These are phyloP conservation scores for Candida railenensis DNA, from an alignment of 805 yeast species.

Conservation along the genomic window DNA sequence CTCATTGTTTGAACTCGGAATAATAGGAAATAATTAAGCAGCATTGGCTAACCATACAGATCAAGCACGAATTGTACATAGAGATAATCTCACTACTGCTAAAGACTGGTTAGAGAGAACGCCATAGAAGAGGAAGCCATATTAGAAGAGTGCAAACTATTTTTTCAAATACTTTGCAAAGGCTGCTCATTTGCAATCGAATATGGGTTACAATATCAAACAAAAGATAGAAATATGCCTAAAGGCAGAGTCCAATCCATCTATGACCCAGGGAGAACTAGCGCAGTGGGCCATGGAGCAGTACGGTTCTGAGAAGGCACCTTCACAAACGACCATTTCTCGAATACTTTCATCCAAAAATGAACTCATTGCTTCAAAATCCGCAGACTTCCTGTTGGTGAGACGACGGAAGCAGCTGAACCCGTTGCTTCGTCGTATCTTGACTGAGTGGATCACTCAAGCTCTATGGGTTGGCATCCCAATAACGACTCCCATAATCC, in stretches of 20 bases:
- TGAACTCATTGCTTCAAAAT: conserved; percentile 49
- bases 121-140: too few relatives aligned
- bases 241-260: conserved; percentile 65
- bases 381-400: conserved; percentile 50
- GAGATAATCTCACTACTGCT: too few relatives aligned
- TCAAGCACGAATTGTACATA: too few relatives aligned
- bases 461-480: conserved; percentile 68
- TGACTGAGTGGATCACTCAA: conserved; percentile 70
- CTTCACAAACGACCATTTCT: conserved; percentile 68
- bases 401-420: conserved; percentile 56
- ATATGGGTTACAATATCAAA: conserved; percentile 61
- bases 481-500: conserved; percentile 60
- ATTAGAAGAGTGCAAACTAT: too few relatives aligned
- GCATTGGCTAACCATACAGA: too few relatives aligned
- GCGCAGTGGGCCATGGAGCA: conserved; percentile 63
- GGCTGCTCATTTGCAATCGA: too few relatives aligned
- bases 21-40: too few relatives aligned
- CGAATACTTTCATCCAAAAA: conserved; percentile 57
- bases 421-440: conserved; percentile 53
- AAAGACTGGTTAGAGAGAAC: too few relatives aligned
- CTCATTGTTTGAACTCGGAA: too few relatives aligned
- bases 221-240: conserved; percentile 68
- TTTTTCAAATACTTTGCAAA: too few relatives aligned
- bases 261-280: conserved; percentile 64
- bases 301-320: conserved; percentile 52